These are phyloP conservation scores for Candida coquimbonensis DNA, from an alignment of 805 yeast species.

Conservation along the genomic window DNA sequence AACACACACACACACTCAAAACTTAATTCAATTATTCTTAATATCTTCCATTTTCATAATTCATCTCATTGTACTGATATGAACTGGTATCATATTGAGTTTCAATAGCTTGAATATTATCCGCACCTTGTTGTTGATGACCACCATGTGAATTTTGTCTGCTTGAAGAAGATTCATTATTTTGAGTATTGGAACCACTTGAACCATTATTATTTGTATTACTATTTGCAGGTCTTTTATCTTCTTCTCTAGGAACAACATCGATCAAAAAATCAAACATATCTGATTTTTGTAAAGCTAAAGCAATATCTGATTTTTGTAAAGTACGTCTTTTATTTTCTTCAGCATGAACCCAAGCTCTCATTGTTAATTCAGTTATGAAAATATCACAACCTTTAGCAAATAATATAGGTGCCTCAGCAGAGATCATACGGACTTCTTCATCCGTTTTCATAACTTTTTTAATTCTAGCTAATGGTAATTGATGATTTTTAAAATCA, in stretches of 20 bases:
- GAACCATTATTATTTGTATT: background rate
- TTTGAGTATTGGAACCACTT: background rate
- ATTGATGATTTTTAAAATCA: constrained; percentile 88
- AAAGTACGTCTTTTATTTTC: constrained; percentile 91
- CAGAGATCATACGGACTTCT: constrained; percentile 94
- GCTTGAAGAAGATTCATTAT: background rate
- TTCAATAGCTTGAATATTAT: background rate
- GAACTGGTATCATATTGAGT: background rate
- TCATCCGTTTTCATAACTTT: constrained; percentile 98
- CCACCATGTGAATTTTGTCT: constrained; percentile 1
- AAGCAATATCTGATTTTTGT: constrained; percentile 91
- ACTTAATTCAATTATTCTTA: background rate
- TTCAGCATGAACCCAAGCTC: constrained; percentile 99
- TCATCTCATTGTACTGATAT: constrained; percentile 4
- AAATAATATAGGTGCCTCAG: constrained; percentile 95
- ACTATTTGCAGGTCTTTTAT: constrained; percentile 25
- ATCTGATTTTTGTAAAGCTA: constrained; percentile 88
- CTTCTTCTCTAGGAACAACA: constrained; percentile 84
- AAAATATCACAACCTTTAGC: constrained; percentile 98
- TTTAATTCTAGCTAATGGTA: constrained; percentile 93
- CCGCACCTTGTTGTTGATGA: background rate
- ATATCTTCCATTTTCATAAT: constrained; percentile 2
- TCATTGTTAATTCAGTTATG: constrained; percentile 93
- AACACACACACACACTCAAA: constrained; percentile 2
- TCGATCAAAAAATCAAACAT: constrained; percentile 97